These are phyloP conservation scores for Ustilago tritici DNA, from an alignment of 1,284 basidiomycete species.

Conservation along the genomic window DNA sequence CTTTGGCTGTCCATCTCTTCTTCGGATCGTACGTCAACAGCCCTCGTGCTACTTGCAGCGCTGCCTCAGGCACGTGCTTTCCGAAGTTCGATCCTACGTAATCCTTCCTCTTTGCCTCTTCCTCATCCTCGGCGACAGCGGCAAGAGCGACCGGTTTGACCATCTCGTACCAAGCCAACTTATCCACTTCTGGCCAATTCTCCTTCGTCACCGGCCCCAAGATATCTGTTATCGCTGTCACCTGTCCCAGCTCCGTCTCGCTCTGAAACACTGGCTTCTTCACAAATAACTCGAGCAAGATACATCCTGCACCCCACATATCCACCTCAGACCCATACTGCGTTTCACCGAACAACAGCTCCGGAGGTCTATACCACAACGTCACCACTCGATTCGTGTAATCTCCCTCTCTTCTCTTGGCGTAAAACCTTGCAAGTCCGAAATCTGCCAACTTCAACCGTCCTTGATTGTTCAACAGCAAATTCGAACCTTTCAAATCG, in stretches of 20 bases:
- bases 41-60: conserved; percentile 83
- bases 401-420: conserved; percentile 87
- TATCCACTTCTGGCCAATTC: conserved; percentile 83
- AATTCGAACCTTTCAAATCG: conserved; percentile 98
- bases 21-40: conserved; percentile 86
- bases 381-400: conserved; percentile 99
- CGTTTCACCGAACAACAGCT: conserved; percentile 93
- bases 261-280: conserved; percentile 96
- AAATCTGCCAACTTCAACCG: conserved; percentile 97
- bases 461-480: conserved; percentile 90
- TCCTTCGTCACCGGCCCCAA: conserved; percentile 88
- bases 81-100: conserved; percentile 68
- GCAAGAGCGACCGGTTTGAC: conserved; percentile 78
- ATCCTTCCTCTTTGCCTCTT: conserved; percentile 79
- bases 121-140: neutral
- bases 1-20: conserved; percentile 80
- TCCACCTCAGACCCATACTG: conserved; percentile 98
- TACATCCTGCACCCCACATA: conserved; percentile 99
- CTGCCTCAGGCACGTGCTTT: conserved; percentile 72
- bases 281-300: conserved; percentile 96
- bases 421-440: conserved; percentile 95
- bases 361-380: conserved; percentile 97
- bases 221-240: conserved; percentile 89
- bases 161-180: conserved; percentile 98
- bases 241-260: conserved; percentile 94